Base-by-base conservation (phyloP, 768 basidiomycete species). In the Tricholoma bakamatsutake region DNA sequence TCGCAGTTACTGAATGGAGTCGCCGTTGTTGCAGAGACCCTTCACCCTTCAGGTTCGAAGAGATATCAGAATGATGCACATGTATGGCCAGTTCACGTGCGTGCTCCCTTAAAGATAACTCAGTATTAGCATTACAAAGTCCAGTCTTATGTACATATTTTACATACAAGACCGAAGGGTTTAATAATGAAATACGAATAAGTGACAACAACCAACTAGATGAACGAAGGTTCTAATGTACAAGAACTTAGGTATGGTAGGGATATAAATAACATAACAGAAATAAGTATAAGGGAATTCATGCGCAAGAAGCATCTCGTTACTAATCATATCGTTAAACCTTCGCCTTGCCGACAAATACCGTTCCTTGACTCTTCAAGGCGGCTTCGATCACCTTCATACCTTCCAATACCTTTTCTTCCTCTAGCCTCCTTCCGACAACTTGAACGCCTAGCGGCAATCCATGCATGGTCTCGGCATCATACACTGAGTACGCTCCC, bases 351-450 rank as follows among this genome's bases (percentile, higher is more conserved):
- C 56, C 50, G 1, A 33, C 45, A 52, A 67, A 69, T 39, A 63
- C 55, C 10, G 50, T 56, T 1, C 71, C 72, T 51, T 68, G 64
- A 53, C 69, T 61, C 51, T 58, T 61, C 59, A 78, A 61, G 2
- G 74, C 71, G 35, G 57, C 66, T 61, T 76, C 73, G 17, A 76
- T 69, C 27, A 88, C 73, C 61, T 80, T 80, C 82, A 88, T 87
- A 2, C 81, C 85, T 62, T 83, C 80, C 6, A 89, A 59, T 2
- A 87, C 86, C 62, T 83, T 83, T 68, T 90, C 88, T 67, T 90
- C 88, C 64, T 87, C 83, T 39, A 87, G 74, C 40, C 82, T 71
- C 45, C 77, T 70, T 1, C 85, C 85, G 1, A 81, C 75, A 31
- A 89, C 67, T 64, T 89, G 86, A 10, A 88, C 80, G 1, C 85